Base-by-base conservation (phyloP, 768 basidiomycete species). In the Tubosaeta sp. region DNA sequence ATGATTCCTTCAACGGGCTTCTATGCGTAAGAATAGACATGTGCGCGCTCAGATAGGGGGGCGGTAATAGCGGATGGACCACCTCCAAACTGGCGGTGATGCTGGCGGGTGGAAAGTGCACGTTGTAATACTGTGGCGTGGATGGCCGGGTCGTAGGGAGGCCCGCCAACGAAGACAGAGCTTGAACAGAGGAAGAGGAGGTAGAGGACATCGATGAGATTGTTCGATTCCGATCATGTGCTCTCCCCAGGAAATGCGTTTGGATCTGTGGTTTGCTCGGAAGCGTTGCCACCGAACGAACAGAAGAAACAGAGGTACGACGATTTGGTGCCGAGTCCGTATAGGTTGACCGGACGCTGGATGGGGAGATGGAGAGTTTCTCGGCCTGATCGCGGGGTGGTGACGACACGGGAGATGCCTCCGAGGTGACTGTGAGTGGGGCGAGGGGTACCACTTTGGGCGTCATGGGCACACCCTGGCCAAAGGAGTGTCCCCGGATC, bases 401-500 rank as follows among this genome's bases (percentile, higher is more conserved):
- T 14, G 78, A 71, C 3, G 79, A 69, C 4, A 75, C 71, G 27
- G 74, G 69, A 9, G 76, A 74, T 54, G 71, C 66, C 53, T 80
- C 79, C 17, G 80, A 73, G 9, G 80, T 78, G 41, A 84, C 77
- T 2, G 83, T 82, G 47, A 88, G 74, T 33, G 87, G 85, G 9
- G 80, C 73, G 13, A 85, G 72, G 72, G 72, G 68, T 4, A 75
- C 70, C 38, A 81, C 79, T 63, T 80, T 74, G 50, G 70, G 60
- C 47, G 70, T 53, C 52, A 65, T 63, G 2, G 65, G 56, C 25
- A 64, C 47, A 38, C 67, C 66, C 41, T 71, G 75, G 6, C 84
- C 82, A 53, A 78, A 81, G 0, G 87, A 87, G 56, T 83, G 77
- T 9, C 86, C 86, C 50, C 88, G 83, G 57, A 90, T 88, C 47